Evolutionary conservation across 2,329 filamentous ascomycete genomes (phyloP).

Genomic region (Macrophomina pseudophaseolina): DNA sequence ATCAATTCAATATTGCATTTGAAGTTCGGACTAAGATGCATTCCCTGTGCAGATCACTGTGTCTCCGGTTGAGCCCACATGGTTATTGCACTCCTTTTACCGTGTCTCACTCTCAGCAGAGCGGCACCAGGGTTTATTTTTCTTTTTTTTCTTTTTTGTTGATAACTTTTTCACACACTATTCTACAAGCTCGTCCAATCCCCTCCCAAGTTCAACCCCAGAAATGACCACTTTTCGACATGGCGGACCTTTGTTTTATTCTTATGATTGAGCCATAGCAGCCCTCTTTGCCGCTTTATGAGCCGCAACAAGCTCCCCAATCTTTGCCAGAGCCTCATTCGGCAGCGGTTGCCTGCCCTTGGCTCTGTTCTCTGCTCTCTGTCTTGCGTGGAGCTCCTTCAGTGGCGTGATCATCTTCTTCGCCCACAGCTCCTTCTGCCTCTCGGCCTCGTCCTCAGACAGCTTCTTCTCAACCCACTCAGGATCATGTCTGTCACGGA

Average conservation of each 20-base stretch:
- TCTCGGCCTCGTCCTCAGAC: constrained; percentile 59
- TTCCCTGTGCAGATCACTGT: no score
- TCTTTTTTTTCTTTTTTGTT: not conserved
- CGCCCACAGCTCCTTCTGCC: constrained; percentile 42
- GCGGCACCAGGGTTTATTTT: no score
- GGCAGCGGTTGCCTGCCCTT: constrained; percentile 44
- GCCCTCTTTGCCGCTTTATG: constrained; percentile 27
- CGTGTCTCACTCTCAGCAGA: no score
- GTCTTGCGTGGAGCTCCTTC: constrained; percentile 46
- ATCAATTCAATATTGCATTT: not conserved
- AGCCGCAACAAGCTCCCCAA: constrained; percentile 48
- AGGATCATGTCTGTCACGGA: constrained; percentile 78
- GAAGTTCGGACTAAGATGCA: no score
- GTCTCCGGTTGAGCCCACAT: no score
- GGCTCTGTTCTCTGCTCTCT: constrained; percentile 23
- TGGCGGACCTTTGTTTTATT: not conserved
- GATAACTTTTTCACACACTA: constrained; percentile 6
- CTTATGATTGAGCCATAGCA: constrained; percentile 19
- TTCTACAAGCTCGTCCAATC: constrained; percentile 17
- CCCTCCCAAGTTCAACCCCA: not conserved
- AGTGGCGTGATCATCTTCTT: constrained; percentile 53
- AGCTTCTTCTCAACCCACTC: constrained; percentile 72
- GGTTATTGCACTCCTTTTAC: no score
- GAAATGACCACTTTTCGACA: not conserved
- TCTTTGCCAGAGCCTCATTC: constrained; percentile 46